Evolutionary conservation across 345 rosid genomes (phyloP).

Genomic region (Eucalyptus globulus): DNA sequence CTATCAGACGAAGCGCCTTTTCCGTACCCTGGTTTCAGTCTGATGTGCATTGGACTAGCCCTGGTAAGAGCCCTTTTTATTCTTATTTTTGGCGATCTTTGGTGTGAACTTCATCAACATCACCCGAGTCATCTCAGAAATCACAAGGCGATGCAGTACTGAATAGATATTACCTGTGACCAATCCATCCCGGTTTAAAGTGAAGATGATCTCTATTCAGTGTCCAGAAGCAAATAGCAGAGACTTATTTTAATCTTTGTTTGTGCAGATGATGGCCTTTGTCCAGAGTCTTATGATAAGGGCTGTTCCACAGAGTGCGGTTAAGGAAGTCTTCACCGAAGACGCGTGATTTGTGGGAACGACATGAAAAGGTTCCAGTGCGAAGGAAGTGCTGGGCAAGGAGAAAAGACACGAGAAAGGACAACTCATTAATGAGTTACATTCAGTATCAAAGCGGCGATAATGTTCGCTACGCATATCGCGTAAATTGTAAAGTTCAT

Average conservation of each 20-base stretch:
- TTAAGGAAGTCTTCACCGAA: neutral
- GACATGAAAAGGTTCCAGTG: neutral
- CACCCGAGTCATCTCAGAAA: neutral
- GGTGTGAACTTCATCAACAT: neutral
- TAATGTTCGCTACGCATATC: neutral
- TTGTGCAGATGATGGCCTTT: conserved; percentile 60
- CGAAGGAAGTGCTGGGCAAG: neutral
- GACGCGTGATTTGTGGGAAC: neutral
- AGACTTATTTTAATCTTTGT: neutral
- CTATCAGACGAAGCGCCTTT: conserved; percentile 70
- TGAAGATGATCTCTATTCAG: neutral
- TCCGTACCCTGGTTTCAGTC: conserved; percentile 79
- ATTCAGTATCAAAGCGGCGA: neutral
- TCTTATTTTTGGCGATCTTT: neutral
- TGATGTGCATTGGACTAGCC: conserved; percentile 47
- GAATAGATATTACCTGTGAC: neutral
- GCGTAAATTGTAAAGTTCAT: neutral
- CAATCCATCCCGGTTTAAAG: neutral
- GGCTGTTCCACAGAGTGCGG: conserved; percentile 5
- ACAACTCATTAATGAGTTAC: neutral
- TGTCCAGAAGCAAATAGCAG: neutral
- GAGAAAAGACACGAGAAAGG: neutral
- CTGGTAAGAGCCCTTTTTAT: conserved; percentile 15
- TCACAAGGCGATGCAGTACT: neutral
- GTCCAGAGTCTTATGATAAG: conserved; percentile 53